phyloP scores from a whole-genome alignment of 495 filamentous ascomycete species.

The Annulohypoxylon maeteangense region DNA sequence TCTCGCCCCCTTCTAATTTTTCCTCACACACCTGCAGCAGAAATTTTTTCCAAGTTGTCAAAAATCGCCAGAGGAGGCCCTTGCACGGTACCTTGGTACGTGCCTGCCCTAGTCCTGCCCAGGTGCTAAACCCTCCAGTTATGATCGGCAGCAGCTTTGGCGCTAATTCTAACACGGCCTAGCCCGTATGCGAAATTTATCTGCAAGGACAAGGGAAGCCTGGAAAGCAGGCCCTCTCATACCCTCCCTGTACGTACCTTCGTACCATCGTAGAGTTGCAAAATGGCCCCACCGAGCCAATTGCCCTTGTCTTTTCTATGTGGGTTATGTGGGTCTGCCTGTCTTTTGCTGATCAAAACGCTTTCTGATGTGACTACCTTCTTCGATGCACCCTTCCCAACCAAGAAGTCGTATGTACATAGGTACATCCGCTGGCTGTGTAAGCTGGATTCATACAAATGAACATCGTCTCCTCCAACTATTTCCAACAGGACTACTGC shows the following conservation, averaged over 20 bases:
- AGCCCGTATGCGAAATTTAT: conserved; percentile 36
- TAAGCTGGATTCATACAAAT: conserved; percentile 51
- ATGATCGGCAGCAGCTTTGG: conserved; percentile 39
- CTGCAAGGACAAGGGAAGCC: conserved; percentile 35
- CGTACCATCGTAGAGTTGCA: conserved; percentile 32
- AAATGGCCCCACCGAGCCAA: conserved; percentile 47
- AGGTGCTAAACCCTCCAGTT: conserved; percentile 30
- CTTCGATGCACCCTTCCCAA: conserved; percentile 36
- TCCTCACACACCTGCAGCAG: conserved; percentile 41
- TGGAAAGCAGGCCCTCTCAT: conserved; percentile 11
- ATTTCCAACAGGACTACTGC: conserved; percentile 38
- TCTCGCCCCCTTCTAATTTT: conserved; percentile 36
- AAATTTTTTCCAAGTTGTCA: conserved; percentile 25
- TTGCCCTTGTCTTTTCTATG: conserved; percentile 41
- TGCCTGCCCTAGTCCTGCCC: conserved; percentile 1
- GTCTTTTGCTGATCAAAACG: conserved; percentile 49
- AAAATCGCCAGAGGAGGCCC: conserved; percentile 37
- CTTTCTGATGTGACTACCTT: conserved; percentile 48
- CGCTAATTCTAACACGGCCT: conserved; percentile 38
- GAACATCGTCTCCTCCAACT: conserved; percentile 50
- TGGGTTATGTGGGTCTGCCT: conserved; percentile 20
- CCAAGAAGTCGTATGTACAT: conserved; percentile 40
- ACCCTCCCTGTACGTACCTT: conserved; percentile 3
- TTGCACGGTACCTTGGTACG: conserved; percentile 37
- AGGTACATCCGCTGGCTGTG: conserved; percentile 40